Percentiles rank a stretch among this genome's conserved stretches.
phyloP scores from a whole-genome alignment of 2,329 filamentous ascomycete genomes.

The Fusarium torreyae region DNA sequence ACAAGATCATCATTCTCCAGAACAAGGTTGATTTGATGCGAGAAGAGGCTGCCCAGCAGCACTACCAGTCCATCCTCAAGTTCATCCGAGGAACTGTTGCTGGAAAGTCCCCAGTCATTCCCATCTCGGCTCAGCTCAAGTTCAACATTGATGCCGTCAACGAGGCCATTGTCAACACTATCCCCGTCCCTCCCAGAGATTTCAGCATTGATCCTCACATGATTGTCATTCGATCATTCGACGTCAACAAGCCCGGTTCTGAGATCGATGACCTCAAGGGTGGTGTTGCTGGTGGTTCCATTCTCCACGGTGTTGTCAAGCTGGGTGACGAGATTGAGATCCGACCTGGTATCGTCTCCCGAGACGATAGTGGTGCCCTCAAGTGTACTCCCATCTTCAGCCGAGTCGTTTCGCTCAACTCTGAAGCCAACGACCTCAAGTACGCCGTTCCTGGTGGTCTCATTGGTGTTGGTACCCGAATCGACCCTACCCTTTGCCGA shows the following conservation, averaged over 20 bases:
- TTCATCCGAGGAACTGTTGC: slow-evolving; percentile 98
- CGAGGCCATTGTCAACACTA: slow-evolving; percentile 94
- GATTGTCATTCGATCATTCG: slow-evolving; percentile 99
- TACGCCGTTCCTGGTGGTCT: slow-evolving; percentile 98
- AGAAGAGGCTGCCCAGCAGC: slow-evolving; percentile 91
- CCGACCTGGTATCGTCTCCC: slow-evolving; percentile 96
- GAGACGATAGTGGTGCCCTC: slow-evolving; percentile 92
- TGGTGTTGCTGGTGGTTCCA: slow-evolving; percentile 97
- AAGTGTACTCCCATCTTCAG: slow-evolving; percentile 98
- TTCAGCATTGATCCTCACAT: slow-evolving; percentile 95
- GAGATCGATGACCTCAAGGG: slow-evolving; percentile 99
- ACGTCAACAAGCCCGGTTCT: slow-evolving; percentile 99
- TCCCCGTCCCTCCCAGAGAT: slow-evolving; percentile 91
- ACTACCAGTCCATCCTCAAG: slow-evolving; percentile 97
- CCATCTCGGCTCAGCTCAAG: slow-evolving; percentile 97
- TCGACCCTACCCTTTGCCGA: slow-evolving; percentile 97
- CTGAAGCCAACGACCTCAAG: slow-evolving; percentile 98
- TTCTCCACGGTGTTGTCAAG: slow-evolving; percentile 96
- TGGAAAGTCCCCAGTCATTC: slow-evolving; percentile 94
- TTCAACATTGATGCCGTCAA: slow-evolving; percentile 99
- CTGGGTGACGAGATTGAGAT: slow-evolving; percentile 99
- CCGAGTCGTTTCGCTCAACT: slow-evolving; percentile 93
- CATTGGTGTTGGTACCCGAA: slow-evolving; percentile 97
- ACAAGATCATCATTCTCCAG: slow-evolving; percentile 99
- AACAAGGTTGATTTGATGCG: slow-evolving; percentile 99